Base-by-base conservation (phyloP, 495 filamentous ascomycete species). In the Talaromyces ruber region DNA sequence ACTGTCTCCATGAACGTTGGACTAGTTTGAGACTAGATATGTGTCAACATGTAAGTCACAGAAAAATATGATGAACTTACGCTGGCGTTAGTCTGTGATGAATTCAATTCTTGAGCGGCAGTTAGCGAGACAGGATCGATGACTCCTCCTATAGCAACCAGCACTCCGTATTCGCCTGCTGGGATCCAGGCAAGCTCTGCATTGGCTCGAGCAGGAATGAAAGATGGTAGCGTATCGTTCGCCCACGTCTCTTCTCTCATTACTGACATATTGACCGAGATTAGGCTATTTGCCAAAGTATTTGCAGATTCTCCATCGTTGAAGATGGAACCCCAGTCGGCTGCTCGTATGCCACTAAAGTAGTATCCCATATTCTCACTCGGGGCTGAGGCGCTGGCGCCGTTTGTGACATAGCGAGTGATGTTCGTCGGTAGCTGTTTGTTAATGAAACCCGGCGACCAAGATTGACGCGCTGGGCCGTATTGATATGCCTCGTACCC, bases 321-420 rank as follows among this genome's bases (percentile, higher is more conserved):
- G 54, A 74, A 79, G 62, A 88, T 79, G 1, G 75, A 65, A 0
- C 81, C 80, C 67, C 72, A 77, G 62, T 71, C 70, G 6, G 67
- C 52, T 0, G 79, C 76, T 25, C 75, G 81, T 74, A 84, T 76
- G 0, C 88, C 88, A 4, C 84, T 81, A 65, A 92, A 88, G 65
- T 90, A 88, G 74, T 86, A 92, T 0, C 82, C 87, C 59, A 82
- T 78, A 63, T 91, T 87, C 70, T 92, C 88, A 8, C 87, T 89
- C 0, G 88, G 87, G 5, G 82, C 84, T 12, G 79, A 87, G 7
- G 80, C 85, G 0, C 77, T 80, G 1, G 80, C 88, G 11, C 88
- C 88, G 63, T 81, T 82, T 5, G 86, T 82, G 47, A 92, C 67
- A 67, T 86, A 90, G 39, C 82, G 77, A 3, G 84, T 90, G 34